These are phyloP conservation scores for Sordariomycetes sp. DNA, from an alignment of 2,329 filamentous ascomycete species.

Conservation along the genomic window DNA sequence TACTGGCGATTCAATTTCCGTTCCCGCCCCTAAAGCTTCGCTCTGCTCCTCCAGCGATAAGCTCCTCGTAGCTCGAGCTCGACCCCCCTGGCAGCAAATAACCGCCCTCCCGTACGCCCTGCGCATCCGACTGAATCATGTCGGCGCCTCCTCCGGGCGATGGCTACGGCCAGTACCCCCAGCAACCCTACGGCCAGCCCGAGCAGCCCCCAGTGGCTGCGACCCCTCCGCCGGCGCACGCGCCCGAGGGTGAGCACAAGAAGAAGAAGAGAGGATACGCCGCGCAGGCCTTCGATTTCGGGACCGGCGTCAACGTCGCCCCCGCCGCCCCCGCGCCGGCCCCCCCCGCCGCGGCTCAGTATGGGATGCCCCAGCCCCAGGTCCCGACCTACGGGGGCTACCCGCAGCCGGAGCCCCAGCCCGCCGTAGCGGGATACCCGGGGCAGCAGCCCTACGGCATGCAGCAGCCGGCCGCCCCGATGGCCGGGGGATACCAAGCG, in stretches of 20 bases:
- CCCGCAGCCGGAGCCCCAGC: slow-evolving; percentile 33
- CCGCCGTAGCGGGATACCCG: slow-evolving; percentile 20
- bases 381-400: slow-evolving; percentile 46
- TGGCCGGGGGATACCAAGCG: slow-evolving; percentile 50
- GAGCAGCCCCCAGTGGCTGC: slow-evolving; percentile 21
- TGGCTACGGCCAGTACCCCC: slow-evolving; percentile 36
- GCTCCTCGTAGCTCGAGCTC: not conserved
- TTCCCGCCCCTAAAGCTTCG: not conserved
- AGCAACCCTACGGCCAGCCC: slow-evolving; percentile 23
- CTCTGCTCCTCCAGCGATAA: not conserved
- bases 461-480: slow-evolving; percentile 18
- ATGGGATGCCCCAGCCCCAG: slow-evolving; percentile 29
- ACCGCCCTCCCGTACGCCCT: not conserved
- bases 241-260: slow-evolving; percentile 33
- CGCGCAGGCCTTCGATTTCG: slow-evolving; percentile 87
- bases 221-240: not conserved
- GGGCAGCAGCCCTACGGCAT: slow-evolving; percentile 27
- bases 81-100: not conserved
- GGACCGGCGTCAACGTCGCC: slow-evolving; percentile 66
- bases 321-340: slow-evolving; percentile 32
- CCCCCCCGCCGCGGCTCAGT: slow-evolving; percentile 33
- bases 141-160: slow-evolving; percentile 40
- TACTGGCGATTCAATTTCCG: not conserved
- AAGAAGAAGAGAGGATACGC: slow-evolving; percentile 96
- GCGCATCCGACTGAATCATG: slow-evolving; percentile 22